phyloP scores from a whole-genome alignment of 139 green algal genomes.

The Ettlia oleoabundans region DNA sequence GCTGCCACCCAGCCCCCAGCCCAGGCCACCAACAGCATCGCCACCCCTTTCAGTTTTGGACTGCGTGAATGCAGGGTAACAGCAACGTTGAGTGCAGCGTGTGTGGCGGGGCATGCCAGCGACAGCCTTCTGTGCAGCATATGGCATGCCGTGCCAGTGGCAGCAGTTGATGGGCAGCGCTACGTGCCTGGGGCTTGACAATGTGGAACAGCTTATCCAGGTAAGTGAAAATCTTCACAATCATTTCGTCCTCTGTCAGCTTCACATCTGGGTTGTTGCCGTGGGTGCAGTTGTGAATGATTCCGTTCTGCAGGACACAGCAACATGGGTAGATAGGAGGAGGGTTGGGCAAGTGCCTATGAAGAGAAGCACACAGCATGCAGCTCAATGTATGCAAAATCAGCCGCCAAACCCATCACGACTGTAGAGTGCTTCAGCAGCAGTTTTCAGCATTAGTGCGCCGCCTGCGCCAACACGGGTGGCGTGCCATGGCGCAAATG shows the following conservation, averaged over 20 bases:
- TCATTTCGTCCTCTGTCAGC: constrained; percentile 91
- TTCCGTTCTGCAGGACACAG: constrained; percentile 80
- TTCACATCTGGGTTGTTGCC: constrained; percentile 79
- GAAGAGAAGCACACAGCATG: background rate
- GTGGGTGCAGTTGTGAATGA: constrained; percentile 97
- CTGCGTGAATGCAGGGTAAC: too few relatives aligned
- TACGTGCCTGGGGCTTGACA: constrained; percentile 70
- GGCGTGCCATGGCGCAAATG: too few relatives aligned
- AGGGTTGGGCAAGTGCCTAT: too few relatives aligned
- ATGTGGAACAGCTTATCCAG: constrained; percentile 92
- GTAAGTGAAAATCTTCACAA: constrained; percentile 89
- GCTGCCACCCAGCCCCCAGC: too few relatives aligned
- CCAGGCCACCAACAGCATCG: too few relatives aligned
- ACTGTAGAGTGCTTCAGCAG: background rate
- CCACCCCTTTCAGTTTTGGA: too few relatives aligned
- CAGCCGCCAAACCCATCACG: background rate
- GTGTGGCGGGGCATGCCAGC: background rate
- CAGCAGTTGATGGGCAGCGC: too few relatives aligned
- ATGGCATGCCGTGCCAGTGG: too few relatives aligned
- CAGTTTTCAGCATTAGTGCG: too few relatives aligned
- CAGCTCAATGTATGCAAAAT: background rate
- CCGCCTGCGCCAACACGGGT: too few relatives aligned
- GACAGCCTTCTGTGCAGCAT: too few relatives aligned
- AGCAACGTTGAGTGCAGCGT: background rate
- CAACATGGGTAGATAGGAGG: background rate